These are phyloP conservation scores for Rhodofomes roseus DNA, from an alignment of 1,284 basidiomycete species.

Conservation along the genomic window DNA sequence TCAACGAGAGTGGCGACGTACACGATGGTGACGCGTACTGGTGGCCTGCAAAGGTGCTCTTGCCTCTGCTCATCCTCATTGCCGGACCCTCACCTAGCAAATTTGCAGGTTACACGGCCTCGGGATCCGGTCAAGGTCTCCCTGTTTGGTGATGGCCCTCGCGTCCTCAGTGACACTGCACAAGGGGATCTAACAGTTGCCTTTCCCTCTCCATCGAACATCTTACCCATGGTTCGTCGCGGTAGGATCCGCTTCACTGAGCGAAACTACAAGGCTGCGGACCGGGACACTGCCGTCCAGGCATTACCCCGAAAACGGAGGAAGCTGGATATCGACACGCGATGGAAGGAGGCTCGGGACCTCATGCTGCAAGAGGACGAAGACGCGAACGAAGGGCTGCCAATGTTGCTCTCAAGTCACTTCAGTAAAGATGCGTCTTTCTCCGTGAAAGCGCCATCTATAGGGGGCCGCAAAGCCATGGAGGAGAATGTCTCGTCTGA, in stretches of 20 bases:
- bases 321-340: conserved; percentile 25
- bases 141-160: conserved; percentile 22
- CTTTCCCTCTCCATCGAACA: conserved; percentile 16
- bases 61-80: not conserved
- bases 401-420: conserved; percentile 24
- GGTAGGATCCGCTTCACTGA: conserved; percentile 27
- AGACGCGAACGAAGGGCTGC: conserved; percentile 27
- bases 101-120: conserved; percentile 6
- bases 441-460: not conserved
- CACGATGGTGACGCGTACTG: conserved; percentile 25
- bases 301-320: conserved; percentile 26
- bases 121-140: conserved; percentile 17
- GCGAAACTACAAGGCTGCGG: conserved; percentile 16
- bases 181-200: conserved; percentile 4
- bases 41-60: conserved; percentile 36
- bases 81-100: not conserved
- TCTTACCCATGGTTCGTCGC: conserved; percentile 24
- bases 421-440: conserved; percentile 5
- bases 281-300: not conserved
- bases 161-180: not conserved
- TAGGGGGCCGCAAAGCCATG: conserved; percentile 4
- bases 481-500: not conserved
- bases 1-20: conserved; percentile 4
- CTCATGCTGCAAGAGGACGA: conserved; percentile 29
- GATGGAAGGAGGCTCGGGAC: conserved; percentile 30